Percentiles rank a stretch among this genome's conserved stretches.
phyloP scores from a whole-genome alignment of 139 green algal genomes.

The Tetraselmis striata region DNA sequence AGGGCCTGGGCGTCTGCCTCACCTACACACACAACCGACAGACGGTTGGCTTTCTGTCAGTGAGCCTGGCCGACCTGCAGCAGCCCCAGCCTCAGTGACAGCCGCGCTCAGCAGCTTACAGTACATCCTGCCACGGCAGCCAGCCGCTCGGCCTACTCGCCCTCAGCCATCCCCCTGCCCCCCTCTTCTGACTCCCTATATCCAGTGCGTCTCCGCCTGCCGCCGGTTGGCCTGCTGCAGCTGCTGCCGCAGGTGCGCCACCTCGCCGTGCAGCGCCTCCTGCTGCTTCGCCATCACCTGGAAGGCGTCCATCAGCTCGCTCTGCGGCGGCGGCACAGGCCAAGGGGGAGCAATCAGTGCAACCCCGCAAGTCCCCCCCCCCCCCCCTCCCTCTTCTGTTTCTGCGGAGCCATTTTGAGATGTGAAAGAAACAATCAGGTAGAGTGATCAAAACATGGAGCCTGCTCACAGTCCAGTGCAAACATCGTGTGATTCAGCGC shows the following conservation, averaged over 20 bases:
- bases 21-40: background rate
- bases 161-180: too few relatives aligned
- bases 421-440: too few relatives aligned
- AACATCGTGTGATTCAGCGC: too few relatives aligned
- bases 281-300: background rate
- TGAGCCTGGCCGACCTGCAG: background rate
- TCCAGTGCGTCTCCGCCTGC: background rate
- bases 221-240: background rate
- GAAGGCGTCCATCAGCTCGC: background rate
- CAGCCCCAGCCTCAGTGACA: too few relatives aligned
- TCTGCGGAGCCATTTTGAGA: too few relatives aligned
- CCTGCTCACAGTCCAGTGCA: too few relatives aligned
- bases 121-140: too few relatives aligned
- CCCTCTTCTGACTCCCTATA: background rate
- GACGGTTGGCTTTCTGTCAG: background rate
- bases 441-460: too few relatives aligned
- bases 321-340: background rate
- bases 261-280: background rate
- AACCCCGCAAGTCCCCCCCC: background rate
- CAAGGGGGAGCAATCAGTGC: too few relatives aligned
- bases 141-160: too few relatives aligned
- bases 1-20: background rate
- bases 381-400: background rate
- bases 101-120: too few relatives aligned
- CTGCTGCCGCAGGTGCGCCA: background rate